phyloP scores from a whole-genome alignment of 2,329 filamentous ascomycete genomes.

The Botrytis pseudocinerea region DNA sequence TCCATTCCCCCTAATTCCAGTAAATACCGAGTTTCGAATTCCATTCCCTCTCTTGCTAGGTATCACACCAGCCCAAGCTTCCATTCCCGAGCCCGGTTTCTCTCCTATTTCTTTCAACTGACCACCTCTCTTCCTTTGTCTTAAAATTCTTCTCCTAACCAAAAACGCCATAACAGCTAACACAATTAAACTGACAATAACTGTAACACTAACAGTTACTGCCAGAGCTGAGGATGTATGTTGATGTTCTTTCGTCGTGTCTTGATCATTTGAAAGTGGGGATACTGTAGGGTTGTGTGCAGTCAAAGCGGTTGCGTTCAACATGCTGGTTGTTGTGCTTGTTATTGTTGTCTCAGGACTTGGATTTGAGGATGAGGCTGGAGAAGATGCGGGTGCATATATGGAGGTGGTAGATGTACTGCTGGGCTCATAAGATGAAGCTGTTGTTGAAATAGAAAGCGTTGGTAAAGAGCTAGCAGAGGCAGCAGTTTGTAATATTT shows the following conservation, averaged over 20 bases:
- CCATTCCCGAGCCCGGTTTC: background rate
- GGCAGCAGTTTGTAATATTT: background rate
- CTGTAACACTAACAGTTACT: background rate
- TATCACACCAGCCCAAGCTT: background rate
- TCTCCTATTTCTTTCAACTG: background rate
- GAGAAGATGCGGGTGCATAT: background rate
- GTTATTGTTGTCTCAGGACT: background rate
- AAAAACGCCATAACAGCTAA: background rate
- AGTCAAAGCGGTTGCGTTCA: background rate
- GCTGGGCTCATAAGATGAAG: background rate
- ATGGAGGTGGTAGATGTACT: background rate
- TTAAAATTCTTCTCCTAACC: background rate
- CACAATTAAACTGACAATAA: background rate
- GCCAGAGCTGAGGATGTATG: slow-evolving; percentile 9
- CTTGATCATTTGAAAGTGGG: background rate
- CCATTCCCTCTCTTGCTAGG: background rate
- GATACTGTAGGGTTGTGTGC: background rate
- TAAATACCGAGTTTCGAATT: background rate
- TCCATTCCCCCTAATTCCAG: background rate
- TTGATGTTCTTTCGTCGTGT: background rate
- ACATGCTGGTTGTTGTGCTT: background rate
- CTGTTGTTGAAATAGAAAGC: background rate
- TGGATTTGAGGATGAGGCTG: background rate
- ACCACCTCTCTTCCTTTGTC: background rate
- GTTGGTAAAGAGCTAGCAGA: background rate